Evolutionary conservation across 306 rosid species (phyloP).

Genomic region (Trifolium dubium): DNA sequence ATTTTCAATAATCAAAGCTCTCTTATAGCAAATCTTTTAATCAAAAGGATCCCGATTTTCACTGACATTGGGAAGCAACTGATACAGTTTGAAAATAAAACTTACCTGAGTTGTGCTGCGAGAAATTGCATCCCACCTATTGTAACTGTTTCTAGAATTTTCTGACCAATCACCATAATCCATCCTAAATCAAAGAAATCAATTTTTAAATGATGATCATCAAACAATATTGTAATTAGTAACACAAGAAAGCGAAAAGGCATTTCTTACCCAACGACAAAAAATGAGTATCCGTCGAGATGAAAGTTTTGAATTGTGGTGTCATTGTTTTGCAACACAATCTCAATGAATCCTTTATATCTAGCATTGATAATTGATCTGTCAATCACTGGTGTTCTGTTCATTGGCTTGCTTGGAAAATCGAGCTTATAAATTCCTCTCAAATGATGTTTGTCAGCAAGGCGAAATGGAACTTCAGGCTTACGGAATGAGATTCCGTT

Average conservation of each 20-base stretch:
- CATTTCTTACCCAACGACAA: conserved; percentile 71
- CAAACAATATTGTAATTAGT: not conserved
- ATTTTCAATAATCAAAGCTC: too few species aligned
- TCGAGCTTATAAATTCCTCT: conserved; percentile 82
- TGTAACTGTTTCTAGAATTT: conserved; percentile 62
- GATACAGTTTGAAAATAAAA: not conserved
- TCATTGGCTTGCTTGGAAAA: conserved; percentile 71
- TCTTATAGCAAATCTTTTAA: too few species aligned
- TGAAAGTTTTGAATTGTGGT: conserved; percentile 72
- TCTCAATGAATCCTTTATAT: conserved; percentile 83
- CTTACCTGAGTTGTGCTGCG: conserved; percentile 78
- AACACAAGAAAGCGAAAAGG: conserved; percentile 12
- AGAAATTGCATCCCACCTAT: conserved; percentile 86
- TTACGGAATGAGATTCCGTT: conserved; percentile 82
- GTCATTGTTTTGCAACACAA: conserved; percentile 82
- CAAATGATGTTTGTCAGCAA: conserved; percentile 68
- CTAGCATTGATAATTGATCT: conserved; percentile 79
- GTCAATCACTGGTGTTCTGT: conserved; percentile 61
- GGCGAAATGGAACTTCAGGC: conserved; percentile 78
- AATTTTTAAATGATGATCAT: conserved; percentile 17
- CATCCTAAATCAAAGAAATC: conserved; percentile 60
- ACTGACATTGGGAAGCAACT: too few species aligned
- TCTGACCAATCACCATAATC: conserved; percentile 79
- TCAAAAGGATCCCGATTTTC: too few species aligned
- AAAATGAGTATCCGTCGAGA: conserved; percentile 82